These are phyloP conservation scores for Diutina ranongensis DNA, from an alignment of 1,139 yeast genomes.

Conservation along the genomic window DNA sequence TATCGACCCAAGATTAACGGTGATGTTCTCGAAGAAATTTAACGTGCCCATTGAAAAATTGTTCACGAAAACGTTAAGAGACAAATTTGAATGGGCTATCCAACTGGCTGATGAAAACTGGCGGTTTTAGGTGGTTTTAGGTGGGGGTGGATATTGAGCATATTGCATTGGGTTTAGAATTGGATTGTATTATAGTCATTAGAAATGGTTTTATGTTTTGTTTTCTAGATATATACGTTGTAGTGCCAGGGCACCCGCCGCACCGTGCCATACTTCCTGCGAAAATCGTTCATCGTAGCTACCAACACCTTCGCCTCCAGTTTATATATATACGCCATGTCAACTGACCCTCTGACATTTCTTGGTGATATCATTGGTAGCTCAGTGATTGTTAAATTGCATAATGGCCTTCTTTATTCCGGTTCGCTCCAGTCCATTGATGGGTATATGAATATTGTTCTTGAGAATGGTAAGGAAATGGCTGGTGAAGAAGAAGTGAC, in stretches of 20 bases:
- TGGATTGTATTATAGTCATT: not conserved
- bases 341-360: constrained; percentile 61
- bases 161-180: not conserved
- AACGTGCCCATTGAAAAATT: constrained; percentile 87
- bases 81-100: constrained; percentile 92
- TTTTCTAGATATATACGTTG: too few species aligned
- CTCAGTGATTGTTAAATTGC: constrained; percentile 70
- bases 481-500: constrained; percentile 46
- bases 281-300: not conserved
- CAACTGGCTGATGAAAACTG: constrained; percentile 83
- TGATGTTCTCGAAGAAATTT: constrained; percentile 76
- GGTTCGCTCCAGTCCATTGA: constrained; percentile 81
- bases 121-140: constrained; percentile 66
- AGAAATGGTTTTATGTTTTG: not conserved
- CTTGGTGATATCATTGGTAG: constrained; percentile 70
- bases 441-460: constrained; percentile 92
- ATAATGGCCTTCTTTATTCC: constrained; percentile 74
- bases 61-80: constrained; percentile 82
- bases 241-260: too few species aligned
- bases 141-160: too few species aligned
- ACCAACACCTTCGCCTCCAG: not conserved
- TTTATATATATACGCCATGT: not conserved
- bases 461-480: constrained; percentile 64
- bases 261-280: too few species aligned
- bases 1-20: constrained; percentile 89